phyloP scores from a whole-genome alignment of 2,329 filamentous ascomycete species.

The Fusarium sp. region DNA sequence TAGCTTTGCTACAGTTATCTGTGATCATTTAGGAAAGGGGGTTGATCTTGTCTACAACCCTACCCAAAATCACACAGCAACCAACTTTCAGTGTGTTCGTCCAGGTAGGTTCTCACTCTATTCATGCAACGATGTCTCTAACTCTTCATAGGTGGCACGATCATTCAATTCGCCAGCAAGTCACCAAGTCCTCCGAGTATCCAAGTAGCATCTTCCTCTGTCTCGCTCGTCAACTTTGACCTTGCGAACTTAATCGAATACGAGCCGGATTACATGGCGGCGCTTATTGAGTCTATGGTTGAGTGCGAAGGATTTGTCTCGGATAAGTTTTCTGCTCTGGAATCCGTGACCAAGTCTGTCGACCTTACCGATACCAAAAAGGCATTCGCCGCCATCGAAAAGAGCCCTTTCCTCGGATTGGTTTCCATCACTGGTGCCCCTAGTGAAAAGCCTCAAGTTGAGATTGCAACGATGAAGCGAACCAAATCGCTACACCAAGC shows the following conservation, averaged over 20 bases:
- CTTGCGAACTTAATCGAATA: slow-evolving; percentile 50
- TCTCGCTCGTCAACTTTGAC: slow-evolving; percentile 53
- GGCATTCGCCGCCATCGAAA: slow-evolving; percentile 48
- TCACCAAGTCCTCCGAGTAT: slow-evolving; percentile 33
- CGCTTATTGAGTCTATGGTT: slow-evolving; percentile 45
- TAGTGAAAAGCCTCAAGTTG: slow-evolving; percentile 31
- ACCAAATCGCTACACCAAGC: slow-evolving; percentile 48
- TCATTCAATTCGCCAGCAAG: slow-evolving; percentile 51
- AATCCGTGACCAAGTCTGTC: slow-evolving; percentile 14
- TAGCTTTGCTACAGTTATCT: slow-evolving; percentile 51
- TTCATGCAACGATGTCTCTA: neutral
- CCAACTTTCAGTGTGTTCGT: slow-evolving; percentile 53
- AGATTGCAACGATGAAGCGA: slow-evolving; percentile 38
- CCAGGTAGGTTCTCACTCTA: slow-evolving; percentile 50
- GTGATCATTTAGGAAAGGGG: slow-evolving; percentile 51
- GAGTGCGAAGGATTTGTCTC: slow-evolving; percentile 8
- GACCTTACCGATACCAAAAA: slow-evolving; percentile 43
- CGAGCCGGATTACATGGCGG: slow-evolving; percentile 50
- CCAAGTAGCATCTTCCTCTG: slow-evolving; percentile 26
- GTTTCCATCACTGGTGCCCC: slow-evolving; percentile 32
- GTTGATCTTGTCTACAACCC: slow-evolving; percentile 63
- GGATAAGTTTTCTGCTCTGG: slow-evolving; percentile 2
- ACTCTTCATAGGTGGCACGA: slow-evolving; percentile 48
- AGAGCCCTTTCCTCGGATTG: slow-evolving; percentile 46
- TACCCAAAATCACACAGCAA: slow-evolving; percentile 53